A percentile compares a stretch with the other conserved stretches of the same genome.
Conservation (phyloP, 345 rosid species). For the Boechera stricta region DNA sequence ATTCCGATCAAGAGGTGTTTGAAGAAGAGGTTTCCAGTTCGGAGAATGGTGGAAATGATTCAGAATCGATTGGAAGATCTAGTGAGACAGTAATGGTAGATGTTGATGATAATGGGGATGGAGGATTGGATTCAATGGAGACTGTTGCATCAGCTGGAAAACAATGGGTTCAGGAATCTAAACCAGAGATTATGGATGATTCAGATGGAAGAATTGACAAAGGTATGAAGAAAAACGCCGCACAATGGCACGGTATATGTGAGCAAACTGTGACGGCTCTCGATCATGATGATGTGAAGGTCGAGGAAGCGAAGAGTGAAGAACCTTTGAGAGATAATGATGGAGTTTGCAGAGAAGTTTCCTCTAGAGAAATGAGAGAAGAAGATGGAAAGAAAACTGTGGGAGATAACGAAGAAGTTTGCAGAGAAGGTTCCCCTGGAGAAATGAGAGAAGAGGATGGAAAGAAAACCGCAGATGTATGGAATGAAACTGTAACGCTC, state of each 20-base stretch:
- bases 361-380: constrained; percentile 17
- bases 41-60: constrained; percentile 25
- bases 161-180: constrained; percentile 25
- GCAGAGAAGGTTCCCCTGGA: constrained; percentile 9
- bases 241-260: neutral
- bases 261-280: constrained; percentile 23
- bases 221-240: constrained; percentile 2
- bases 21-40: constrained; percentile 35
- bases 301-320: neutral
- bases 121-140: constrained; percentile 6
- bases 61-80: constrained; percentile 5
- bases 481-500: constrained; percentile 64
- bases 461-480: constrained; percentile 25
- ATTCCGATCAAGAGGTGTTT: constrained; percentile 16
- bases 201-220: neutral
- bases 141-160: constrained; percentile 4
- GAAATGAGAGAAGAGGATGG: constrained; percentile 27
- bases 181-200: constrained; percentile 28
- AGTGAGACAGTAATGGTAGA: constrained; percentile 19
- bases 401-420: constrained; percentile 8
- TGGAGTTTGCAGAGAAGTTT: constrained; percentile 3
- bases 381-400: constrained; percentile 27
- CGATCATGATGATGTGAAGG: constrained; percentile 12
- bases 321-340: constrained; percentile 13
- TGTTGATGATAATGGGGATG: constrained; percentile 2